Conservation (phyloP, 2,329 filamentous ascomycete genomes). For the Fusarium circinatum region DNA sequence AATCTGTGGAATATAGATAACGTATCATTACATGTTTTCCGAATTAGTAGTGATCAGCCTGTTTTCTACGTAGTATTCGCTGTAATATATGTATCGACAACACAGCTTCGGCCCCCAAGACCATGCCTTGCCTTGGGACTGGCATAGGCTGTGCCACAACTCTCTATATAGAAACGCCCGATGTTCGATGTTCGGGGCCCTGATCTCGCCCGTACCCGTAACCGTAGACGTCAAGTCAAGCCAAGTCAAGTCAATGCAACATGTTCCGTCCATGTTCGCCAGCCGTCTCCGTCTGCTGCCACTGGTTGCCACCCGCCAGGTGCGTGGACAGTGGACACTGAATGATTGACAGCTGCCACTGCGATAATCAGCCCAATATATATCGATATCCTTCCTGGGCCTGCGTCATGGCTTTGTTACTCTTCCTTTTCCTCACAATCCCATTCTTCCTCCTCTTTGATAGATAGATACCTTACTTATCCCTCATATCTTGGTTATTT, state of each 20-base stretch:
- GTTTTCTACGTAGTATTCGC: not conserved
- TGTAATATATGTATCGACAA: not conserved
- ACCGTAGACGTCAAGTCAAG: not conserved
- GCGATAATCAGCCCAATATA: not conserved
- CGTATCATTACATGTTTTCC: not conserved
- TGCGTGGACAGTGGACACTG: slow-evolving; percentile 18
- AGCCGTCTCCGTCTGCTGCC: not conserved
- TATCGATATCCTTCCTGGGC: not conserved
- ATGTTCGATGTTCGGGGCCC: not conserved
- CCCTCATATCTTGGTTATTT: not conserved
- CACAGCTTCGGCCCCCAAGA: not conserved
- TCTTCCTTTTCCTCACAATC: not conserved
- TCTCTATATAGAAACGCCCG: not conserved
- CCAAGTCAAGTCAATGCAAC: not conserved
- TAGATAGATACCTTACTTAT: not conserved
- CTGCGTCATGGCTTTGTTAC: not conserved
- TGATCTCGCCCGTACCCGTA: not conserved
- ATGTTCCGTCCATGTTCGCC: slow-evolving; percentile 5
- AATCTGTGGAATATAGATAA: not conserved
- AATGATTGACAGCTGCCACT: not conserved
- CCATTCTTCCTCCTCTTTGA: not conserved
- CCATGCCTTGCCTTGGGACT: not conserved
- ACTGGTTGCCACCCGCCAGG: slow-evolving; percentile 17
- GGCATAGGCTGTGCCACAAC: slow-evolving; percentile 22
- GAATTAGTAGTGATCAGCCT: not conserved